phyloP scores from a whole-genome alignment of 768 basidiomycete species.

The Rhodotorula diobovata region DNA sequence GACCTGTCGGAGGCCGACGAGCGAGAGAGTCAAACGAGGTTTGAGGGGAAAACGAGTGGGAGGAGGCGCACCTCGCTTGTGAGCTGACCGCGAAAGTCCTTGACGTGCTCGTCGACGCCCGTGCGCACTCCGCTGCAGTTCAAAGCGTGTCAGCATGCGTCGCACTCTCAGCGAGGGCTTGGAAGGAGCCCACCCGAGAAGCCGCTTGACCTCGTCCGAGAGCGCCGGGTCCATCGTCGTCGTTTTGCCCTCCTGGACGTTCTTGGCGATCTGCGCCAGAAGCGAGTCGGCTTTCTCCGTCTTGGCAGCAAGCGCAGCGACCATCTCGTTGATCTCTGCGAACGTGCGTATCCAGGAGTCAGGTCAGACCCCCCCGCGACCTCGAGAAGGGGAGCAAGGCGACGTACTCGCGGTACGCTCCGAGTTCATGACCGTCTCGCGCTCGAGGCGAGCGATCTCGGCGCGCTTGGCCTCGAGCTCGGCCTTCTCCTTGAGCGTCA shows the following conservation, averaged over 20 bases:
- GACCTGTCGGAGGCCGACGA: conserved; percentile 3
- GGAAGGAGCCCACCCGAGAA: conserved; percentile 9
- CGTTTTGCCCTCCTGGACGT: conserved; percentile 14
- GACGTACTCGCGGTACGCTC: conserved; percentile 19
- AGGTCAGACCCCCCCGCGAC: too few relatives aligned
- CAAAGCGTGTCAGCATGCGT: too few relatives aligned
- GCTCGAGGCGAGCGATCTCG: conserved; percentile 23
- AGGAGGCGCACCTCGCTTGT: conserved; percentile 24
- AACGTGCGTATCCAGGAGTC: neutral
- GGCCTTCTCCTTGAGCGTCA: conserved; percentile 14
- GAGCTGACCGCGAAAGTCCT: conserved; percentile 31
- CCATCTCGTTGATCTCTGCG: conserved; percentile 23
- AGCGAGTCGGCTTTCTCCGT: conserved; percentile 13
- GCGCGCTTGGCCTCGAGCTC: conserved; percentile 25
- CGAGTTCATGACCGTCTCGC: neutral
- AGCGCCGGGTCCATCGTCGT: conserved; percentile 33
- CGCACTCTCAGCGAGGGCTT: too few relatives aligned
- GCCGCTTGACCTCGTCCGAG: conserved; percentile 23
- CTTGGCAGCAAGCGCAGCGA: conserved; percentile 6
- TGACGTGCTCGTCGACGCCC: conserved; percentile 31
- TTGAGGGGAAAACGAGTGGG: neutral
- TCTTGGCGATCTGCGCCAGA: conserved; percentile 3
- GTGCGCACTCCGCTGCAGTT: conserved; percentile 11
- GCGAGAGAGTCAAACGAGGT: neutral
- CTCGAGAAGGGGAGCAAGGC: neutral